Base-by-base conservation (phyloP, 2,329 filamentous ascomycete genomes). In the Plenodomus biglobosus region DNA sequence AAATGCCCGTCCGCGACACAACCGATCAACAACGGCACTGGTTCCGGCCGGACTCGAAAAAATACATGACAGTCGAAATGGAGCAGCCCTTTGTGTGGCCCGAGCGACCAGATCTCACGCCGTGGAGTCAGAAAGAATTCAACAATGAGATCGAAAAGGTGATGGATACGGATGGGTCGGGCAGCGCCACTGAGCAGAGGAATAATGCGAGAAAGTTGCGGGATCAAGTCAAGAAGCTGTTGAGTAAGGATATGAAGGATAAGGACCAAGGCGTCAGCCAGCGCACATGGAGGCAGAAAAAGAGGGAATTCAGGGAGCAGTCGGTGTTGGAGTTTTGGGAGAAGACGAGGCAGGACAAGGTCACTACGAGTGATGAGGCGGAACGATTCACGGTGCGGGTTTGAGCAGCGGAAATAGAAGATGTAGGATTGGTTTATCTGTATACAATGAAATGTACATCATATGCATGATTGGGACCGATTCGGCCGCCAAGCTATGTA, bases 21-120 rank as follows among this genome's bases (percentile, higher is more conserved):
- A 73, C 60, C 70, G 70, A 68, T 68, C 67, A 71, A 50, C 64
- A 78, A 73, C 64, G 80, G 52, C 79, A 80, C 53, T 85, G 84
- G 78, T 86, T 84, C 72, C 83, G 92, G 19, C 87, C 88, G 20
- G 79, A 82, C 56, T 77, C 85, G 41, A 81, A 85, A 65, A 99
- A 99, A 82, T 88, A 86, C 73, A 99, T 99, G 94, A 95, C 88
- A 36, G 90, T 95, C 38, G 89, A 96, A 78, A 82, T 99, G 76
- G 83, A 81, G 53, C 78, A 86, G 76, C 90, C 92, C 3, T 99
- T 99, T 76, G 84, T 88, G 47, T 97, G 90, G 87, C 94, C 94
- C 1, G 80, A 84, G 56, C 72, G 78, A 58, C 88, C 90, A 3
- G 73, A 78, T 56, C 76, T 82, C 53, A 51, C 50, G 42, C 56